These are phyloP conservation scores for Coleophoma cylindrospora DNA, from an alignment of 2,329 filamentous ascomycete genomes.

Conservation along the genomic window DNA sequence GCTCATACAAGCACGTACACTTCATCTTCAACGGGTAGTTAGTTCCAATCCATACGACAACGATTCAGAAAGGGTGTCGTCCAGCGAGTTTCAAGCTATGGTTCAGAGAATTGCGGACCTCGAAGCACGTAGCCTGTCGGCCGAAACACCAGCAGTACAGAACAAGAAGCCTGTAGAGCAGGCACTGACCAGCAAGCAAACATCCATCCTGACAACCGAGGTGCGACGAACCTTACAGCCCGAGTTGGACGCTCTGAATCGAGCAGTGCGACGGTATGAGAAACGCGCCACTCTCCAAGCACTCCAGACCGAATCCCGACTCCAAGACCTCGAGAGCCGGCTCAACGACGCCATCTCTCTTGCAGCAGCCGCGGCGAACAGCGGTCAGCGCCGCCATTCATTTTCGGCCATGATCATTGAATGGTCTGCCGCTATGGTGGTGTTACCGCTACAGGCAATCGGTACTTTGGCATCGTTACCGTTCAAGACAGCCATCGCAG, in stretches of 20 bases:
- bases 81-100: slow-evolving; percentile 48
- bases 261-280: slow-evolving; percentile 86
- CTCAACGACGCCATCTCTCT: slow-evolving; percentile 74
- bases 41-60: slow-evolving; percentile 42
- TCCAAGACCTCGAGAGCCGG: slow-evolving; percentile 66
- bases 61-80: slow-evolving; percentile 8
- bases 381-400: slow-evolving; percentile 12
- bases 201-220: slow-evolving; percentile 41
- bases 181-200: slow-evolving; percentile 31
- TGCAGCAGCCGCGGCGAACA: slow-evolving; percentile 66
- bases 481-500: slow-evolving; percentile 13
- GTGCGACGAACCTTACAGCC: slow-evolving; percentile 65
- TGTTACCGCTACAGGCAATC: slow-evolving; percentile 21
- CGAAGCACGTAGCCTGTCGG: slow-evolving; percentile 50
- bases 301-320: slow-evolving; percentile 69
- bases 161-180: slow-evolving; percentile 27
- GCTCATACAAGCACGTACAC: slow-evolving; percentile 71
- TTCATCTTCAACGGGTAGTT: slow-evolving; percentile 75
- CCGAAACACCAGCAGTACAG: slow-evolving; percentile 22
- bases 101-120: slow-evolving; percentile 63
- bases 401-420: slow-evolving; percentile 19
- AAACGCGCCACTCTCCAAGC: slow-evolving; percentile 76
- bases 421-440: slow-evolving; percentile 20
- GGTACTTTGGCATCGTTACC: slow-evolving; percentile 16
- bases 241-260: slow-evolving; percentile 82